A percentile compares a stretch with the other conserved stretches of the same genome.
phyloP scores from a whole-genome alignment of 805 yeast genomes.

The Saccharomyces kudriavzevii region DNA sequence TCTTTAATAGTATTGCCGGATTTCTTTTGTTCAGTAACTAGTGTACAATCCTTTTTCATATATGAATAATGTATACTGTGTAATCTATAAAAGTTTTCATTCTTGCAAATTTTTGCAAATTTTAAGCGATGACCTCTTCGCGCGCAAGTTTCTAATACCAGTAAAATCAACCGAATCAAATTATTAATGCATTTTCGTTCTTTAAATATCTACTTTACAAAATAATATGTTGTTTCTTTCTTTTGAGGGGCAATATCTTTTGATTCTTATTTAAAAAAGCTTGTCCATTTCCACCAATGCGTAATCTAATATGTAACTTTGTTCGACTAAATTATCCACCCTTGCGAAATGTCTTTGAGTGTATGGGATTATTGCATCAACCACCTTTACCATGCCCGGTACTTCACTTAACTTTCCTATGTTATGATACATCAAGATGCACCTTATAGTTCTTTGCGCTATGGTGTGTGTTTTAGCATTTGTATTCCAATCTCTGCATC shows the following conservation, averaged over 20 bases:
- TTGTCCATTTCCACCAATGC: slow-evolving; percentile 70
- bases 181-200: not conserved
- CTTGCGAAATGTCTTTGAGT: slow-evolving; percentile 77
- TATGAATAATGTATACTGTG: not conserved
- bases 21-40: not conserved
- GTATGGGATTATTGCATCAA: slow-evolving; percentile 80
- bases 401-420: slow-evolving; percentile 52
- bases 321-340: slow-evolving; percentile 72
- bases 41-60: not conserved
- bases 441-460: slow-evolving; percentile 69
- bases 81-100: not conserved
- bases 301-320: slow-evolving; percentile 78
- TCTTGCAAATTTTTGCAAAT: not conserved
- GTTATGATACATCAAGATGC: slow-evolving; percentile 49
- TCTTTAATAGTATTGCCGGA: not conserved
- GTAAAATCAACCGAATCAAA: not conserved
- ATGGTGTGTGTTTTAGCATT: slow-evolving; percentile 72
- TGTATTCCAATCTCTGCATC: slow-evolving; percentile 92
- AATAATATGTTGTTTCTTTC: not conserved
- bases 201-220: not conserved
- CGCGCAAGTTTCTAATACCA: not conserved
- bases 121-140: not conserved
- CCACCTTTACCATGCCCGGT: slow-evolving; percentile 55
- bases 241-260: not conserved
- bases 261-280: slow-evolving; percentile 12